A percentile compares a stretch with the other conserved stretches of the same genome.
phyloP scores from a whole-genome alignment of 2,329 filamentous ascomycete species.

The Calonectria honghensis region DNA sequence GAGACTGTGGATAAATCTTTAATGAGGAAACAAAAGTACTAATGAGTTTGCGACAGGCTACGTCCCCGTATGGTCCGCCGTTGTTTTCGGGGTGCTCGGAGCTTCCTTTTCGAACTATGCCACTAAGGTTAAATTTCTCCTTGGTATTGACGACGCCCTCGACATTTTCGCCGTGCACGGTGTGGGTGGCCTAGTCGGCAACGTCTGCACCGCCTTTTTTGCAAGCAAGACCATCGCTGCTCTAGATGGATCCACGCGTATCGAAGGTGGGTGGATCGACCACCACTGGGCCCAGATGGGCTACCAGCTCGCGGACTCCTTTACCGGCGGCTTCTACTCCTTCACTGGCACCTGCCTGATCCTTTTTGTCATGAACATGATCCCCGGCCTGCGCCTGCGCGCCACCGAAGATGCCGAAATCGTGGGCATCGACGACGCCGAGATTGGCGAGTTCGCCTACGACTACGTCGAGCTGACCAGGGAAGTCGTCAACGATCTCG shows the following conservation, averaged over 20 bases:
- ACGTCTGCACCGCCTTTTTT: constrained; percentile 87
- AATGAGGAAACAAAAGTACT: constrained; percentile 7
- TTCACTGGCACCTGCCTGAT: constrained; percentile 87
- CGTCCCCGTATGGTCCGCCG: constrained; percentile 89
- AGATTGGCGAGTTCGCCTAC: constrained; percentile 96
- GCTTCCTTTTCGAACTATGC: constrained; percentile 90
- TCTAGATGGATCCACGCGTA: constrained; percentile 81
- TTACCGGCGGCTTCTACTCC: constrained; percentile 84
- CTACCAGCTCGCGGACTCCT: constrained; percentile 88
- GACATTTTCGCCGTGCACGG: constrained; percentile 92
- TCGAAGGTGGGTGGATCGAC: constrained; percentile 88
- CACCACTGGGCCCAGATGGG: constrained; percentile 88
- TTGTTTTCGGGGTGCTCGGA: constrained; percentile 85
- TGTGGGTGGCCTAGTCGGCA: constrained; percentile 86
- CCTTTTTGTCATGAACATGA: constrained; percentile 85
- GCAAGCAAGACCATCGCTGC: constrained; percentile 89
- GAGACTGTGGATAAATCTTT: neutral
- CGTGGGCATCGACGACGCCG: constrained; percentile 89
- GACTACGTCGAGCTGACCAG: constrained; percentile 91
- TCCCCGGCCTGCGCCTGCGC: constrained; percentile 85
- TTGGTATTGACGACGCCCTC: constrained; percentile 88
- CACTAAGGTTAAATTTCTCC: constrained; percentile 91
- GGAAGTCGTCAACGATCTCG: constrained; percentile 69
- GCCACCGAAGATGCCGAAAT: constrained; percentile 86
- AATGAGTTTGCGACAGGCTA: constrained; percentile 68